phyloP scores from a whole-genome alignment of 1,284 basidiomycete species.

The Cerrena zonata region DNA sequence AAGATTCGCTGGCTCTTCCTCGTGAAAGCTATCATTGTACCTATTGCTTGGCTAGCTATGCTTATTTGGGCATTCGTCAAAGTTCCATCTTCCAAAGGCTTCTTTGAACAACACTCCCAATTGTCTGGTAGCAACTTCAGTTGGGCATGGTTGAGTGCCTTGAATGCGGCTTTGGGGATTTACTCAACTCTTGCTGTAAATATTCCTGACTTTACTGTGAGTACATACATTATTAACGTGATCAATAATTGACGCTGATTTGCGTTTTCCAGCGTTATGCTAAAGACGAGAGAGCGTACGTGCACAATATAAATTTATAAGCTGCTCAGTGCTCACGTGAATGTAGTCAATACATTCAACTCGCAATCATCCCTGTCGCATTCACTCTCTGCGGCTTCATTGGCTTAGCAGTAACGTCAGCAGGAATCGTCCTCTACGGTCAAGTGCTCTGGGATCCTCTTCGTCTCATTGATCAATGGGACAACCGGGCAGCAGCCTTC shows the following conservation, averaged over 20 bases:
- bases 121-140: constrained; percentile 47
- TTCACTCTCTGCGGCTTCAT: constrained; percentile 57
- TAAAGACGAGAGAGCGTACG: constrained; percentile 52
- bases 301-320: neutral
- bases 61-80: constrained; percentile 70
- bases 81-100: constrained; percentile 49
- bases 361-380: constrained; percentile 62
- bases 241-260: neutral
- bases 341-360: constrained; percentile 59
- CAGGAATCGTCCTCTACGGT: constrained; percentile 58
- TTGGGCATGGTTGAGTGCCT: constrained; percentile 70
- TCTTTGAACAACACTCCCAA: constrained; percentile 41
- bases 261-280: constrained; percentile 46
- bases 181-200: constrained; percentile 66
- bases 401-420: constrained; percentile 66
- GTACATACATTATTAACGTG: constrained; percentile 15
- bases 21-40: constrained; percentile 61
- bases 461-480: constrained; percentile 59
- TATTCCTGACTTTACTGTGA: constrained; percentile 67
- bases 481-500: constrained; percentile 74
- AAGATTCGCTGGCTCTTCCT: constrained; percentile 70
- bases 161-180: constrained; percentile 66
- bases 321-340: constrained; percentile 1
- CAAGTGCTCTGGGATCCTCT: constrained; percentile 46
- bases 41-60: constrained; percentile 63